Evolutionary conservation across 2,329 filamentous ascomycete species (phyloP).

Genomic region (Ascochyta koolunga): DNA sequence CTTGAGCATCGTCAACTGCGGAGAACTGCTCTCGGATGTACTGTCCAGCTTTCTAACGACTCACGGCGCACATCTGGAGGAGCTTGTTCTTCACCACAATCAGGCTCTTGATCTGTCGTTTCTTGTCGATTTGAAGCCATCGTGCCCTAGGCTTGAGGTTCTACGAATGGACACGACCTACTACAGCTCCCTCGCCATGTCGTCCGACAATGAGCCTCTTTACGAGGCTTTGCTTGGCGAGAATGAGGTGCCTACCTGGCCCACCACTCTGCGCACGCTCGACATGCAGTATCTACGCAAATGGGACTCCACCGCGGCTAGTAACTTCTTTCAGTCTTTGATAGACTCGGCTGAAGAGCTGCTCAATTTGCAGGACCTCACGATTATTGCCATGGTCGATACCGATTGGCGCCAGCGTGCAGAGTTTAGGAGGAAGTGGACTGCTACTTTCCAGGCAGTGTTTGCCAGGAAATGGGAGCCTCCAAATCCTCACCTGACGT

Average conservation of each 20-base stretch:
- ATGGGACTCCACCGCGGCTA: constrained; percentile 72
- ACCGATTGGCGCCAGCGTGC: constrained; percentile 81
- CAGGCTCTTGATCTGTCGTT: constrained; percentile 79
- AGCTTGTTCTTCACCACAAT: constrained; percentile 77
- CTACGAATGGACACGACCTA: constrained; percentile 81
- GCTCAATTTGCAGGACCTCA: constrained; percentile 70
- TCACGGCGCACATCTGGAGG: constrained; percentile 70
- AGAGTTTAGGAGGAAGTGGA: constrained; percentile 79
- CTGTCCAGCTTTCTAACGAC: constrained; percentile 69
- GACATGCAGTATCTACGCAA: constrained; percentile 79
- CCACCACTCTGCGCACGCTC: constrained; percentile 70
- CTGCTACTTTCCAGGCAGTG: constrained; percentile 69
- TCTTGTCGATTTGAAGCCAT: constrained; percentile 66
- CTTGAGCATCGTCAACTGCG: constrained; percentile 80
- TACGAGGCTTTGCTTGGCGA: constrained; percentile 71
- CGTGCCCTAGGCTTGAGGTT: constrained; percentile 73
- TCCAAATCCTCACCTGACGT: constrained; percentile 53
- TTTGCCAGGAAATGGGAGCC: constrained; percentile 62
- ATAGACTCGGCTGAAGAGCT: constrained; percentile 72
- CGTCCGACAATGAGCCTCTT: constrained; percentile 74
- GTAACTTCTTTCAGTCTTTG: constrained; percentile 79
- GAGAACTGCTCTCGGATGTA: constrained; percentile 71
- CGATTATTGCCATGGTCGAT: constrained; percentile 74
- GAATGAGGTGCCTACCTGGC: constrained; percentile 78
- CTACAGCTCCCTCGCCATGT: constrained; percentile 70